Percentiles rank a stretch among this genome's conserved stretches.
phyloP scores from a whole-genome alignment of 2,329 filamentous ascomycete species.

The Lecanicillium sp. region DNA sequence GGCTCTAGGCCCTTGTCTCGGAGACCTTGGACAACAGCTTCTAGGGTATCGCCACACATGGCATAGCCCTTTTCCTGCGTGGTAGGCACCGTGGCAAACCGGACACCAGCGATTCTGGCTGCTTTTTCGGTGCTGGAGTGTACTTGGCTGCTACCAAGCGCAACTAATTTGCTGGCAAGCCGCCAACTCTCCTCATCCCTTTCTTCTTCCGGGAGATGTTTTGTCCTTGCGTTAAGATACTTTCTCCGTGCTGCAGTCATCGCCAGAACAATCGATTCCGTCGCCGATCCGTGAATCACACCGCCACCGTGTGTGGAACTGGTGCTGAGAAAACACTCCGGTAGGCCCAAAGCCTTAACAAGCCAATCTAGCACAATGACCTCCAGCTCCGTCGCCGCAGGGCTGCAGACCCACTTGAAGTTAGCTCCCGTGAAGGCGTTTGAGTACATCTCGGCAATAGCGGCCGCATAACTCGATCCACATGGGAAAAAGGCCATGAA shows the following conservation, averaged over 20 bases:
- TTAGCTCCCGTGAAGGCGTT: slow-evolving; percentile 81
- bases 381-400: slow-evolving; percentile 86
- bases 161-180: slow-evolving; percentile 52
- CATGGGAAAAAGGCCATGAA: slow-evolving; percentile 96
- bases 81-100: slow-evolving; percentile 62
- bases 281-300: slow-evolving; percentile 88
- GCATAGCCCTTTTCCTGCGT: slow-evolving; percentile 55
- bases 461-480: slow-evolving; percentile 69
- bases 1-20: slow-evolving; percentile 65
- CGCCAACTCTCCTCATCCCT: slow-evolving; percentile 64
- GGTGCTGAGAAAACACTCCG: slow-evolving; percentile 63
- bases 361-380: slow-evolving; percentile 91
- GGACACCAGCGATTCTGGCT: slow-evolving; percentile 73
- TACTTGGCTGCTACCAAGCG: slow-evolving; percentile 67
- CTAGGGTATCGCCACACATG: slow-evolving; percentile 58
- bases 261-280: slow-evolving; percentile 76
- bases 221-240: slow-evolving; percentile 55
- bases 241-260: slow-evolving; percentile 82
- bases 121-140: slow-evolving; percentile 85
- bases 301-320: slow-evolving; percentile 66
- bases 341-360: slow-evolving; percentile 64
- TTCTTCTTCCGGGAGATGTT: slow-evolving; percentile 41
- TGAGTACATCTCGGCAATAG: slow-evolving; percentile 90
- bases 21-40: slow-evolving; percentile 54
- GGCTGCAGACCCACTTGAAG: slow-evolving; percentile 95